Conservation (phyloP, 2,329 filamentous ascomycete species). For the Exophiala lecanii-corni region DNA sequence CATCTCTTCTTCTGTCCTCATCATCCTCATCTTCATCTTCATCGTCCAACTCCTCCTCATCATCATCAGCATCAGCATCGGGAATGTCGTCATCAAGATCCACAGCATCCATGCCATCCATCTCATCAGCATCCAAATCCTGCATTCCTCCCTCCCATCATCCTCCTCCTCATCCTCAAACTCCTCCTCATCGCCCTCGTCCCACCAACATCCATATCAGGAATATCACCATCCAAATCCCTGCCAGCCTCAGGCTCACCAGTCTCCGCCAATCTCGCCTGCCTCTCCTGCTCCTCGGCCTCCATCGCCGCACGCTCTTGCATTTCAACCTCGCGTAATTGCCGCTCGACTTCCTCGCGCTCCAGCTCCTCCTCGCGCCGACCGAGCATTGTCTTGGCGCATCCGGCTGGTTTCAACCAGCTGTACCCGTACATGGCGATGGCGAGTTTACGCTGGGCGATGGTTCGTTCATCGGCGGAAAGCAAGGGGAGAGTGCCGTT, state of each 20-base stretch:
- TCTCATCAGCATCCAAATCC: constrained; percentile 39
- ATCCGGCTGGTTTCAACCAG: constrained; percentile 87
- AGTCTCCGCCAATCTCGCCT: constrained; percentile 36
- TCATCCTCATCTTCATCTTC: constrained; percentile 43
- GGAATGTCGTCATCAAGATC: constrained; percentile 45
- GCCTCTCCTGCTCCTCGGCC: constrained; percentile 36
- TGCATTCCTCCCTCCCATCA: constrained; percentile 41
- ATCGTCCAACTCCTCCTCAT: constrained; percentile 48
- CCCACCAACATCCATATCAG: constrained; percentile 40
- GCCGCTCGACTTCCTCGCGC: constrained; percentile 74
- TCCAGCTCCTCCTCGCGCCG: constrained; percentile 86
- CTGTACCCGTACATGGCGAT: constrained; percentile 80
- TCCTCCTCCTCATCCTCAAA: constrained; percentile 33
- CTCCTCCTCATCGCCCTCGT: too few relatives aligned
- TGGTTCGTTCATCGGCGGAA: constrained; percentile 68
- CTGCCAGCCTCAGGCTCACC: constrained; percentile 34
- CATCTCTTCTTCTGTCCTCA: too few relatives aligned
- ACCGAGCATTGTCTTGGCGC: constrained; percentile 84
- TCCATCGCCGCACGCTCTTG: constrained; percentile 41
- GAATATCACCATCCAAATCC: constrained; percentile 45
- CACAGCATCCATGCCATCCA: constrained; percentile 32
- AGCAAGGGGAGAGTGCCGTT: constrained; percentile 62
- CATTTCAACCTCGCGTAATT: constrained; percentile 71
- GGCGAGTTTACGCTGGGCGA: constrained; percentile 72
- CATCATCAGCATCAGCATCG: constrained; percentile 46